These are phyloP conservation scores for Penicillium ucsense DNA, from an alignment of 495 filamentous ascomycete genomes.

Conservation along the genomic window DNA sequence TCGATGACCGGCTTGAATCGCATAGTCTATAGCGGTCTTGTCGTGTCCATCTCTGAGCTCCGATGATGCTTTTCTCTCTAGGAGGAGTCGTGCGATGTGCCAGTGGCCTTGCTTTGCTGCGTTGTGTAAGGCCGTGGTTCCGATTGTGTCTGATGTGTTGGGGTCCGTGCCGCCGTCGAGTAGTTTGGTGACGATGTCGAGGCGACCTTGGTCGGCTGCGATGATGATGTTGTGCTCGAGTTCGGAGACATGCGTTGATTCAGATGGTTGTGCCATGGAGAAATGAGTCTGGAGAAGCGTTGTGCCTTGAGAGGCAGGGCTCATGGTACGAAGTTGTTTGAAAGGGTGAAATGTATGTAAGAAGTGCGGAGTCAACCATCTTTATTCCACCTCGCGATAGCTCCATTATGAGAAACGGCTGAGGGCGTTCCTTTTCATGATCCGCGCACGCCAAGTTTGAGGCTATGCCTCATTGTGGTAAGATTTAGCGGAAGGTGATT, in stretches of 20 bases:
- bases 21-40: neutral
- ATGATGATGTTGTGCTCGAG: neutral
- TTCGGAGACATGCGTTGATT: slow-evolving; percentile 13
- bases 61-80: slow-evolving; percentile 2
- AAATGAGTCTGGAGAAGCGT: neutral
- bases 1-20: neutral
- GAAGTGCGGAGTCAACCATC: too few relatives aligned
- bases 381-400: too few relatives aligned
- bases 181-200: slow-evolving; percentile 2
- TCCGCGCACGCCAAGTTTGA: too few relatives aligned
- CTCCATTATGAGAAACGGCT: too few relatives aligned
- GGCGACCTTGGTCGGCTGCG: slow-evolving; percentile 2
- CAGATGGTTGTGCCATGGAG: neutral
- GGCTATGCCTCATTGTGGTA: too few relatives aligned
- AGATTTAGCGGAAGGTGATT: too few relatives aligned
- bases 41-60: neutral
- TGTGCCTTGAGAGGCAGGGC: neutral
- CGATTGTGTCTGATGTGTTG: slow-evolving; percentile 3
- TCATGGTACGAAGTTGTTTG: too few relatives aligned
- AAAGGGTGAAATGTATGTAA: too few relatives aligned
- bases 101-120: slow-evolving; percentile 5
- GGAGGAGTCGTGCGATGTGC: slow-evolving; percentile 1
- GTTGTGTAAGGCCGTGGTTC: slow-evolving; percentile 6
- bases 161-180: slow-evolving; percentile 3
- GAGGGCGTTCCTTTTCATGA: too few relatives aligned